Conservation (phyloP, 192 early-diverging fungal genomes). For the Coemansia sp. region DNA sequence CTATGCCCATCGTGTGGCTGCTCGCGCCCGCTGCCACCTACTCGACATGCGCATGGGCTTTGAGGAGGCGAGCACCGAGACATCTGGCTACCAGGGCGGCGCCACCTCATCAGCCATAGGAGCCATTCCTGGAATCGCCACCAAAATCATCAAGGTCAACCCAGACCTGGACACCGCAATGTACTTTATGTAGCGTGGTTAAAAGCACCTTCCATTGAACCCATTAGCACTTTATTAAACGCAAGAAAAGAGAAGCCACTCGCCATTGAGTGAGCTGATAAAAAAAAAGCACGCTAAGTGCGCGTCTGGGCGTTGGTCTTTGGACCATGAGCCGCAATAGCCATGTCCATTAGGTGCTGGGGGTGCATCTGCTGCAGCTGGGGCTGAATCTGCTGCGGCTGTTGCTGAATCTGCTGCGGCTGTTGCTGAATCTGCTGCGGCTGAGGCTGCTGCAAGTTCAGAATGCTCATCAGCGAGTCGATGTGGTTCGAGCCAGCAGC, state of each 20-base stretch:
- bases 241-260: background rate
- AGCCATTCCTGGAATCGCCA: background rate
- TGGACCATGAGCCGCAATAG: background rate
- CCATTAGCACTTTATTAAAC: background rate
- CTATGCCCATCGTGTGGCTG: slow-evolving; percentile 88
- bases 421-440: background rate
- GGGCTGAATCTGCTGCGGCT: background rate
- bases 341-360: background rate
- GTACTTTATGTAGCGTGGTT: slow-evolving; percentile 29
- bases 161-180: slow-evolving; percentile 14
- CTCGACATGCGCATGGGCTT: slow-evolving; percentile 40
- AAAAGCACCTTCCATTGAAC: no score
- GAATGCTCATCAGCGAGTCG: slow-evolving; percentile 30
- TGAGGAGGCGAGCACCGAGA: slow-evolving; percentile 34
- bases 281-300: background rate
- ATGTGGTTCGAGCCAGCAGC: slow-evolving; percentile 17
- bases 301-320: background rate
- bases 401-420: slow-evolving; percentile 1
- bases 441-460: slow-evolving; percentile 16
- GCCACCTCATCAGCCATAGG: background rate
- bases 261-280: background rate
- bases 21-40: slow-evolving; percentile 79
- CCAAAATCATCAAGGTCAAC: slow-evolving; percentile 26
- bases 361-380: background rate
- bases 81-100: slow-evolving; percentile 31